A percentile compares a stretch with the other conserved stretches of the same genome.
These are phyloP conservation scores for Emydomyces testavorans DNA, from an alignment of 2,329 filamentous ascomycete genomes.

Conservation along the genomic window DNA sequence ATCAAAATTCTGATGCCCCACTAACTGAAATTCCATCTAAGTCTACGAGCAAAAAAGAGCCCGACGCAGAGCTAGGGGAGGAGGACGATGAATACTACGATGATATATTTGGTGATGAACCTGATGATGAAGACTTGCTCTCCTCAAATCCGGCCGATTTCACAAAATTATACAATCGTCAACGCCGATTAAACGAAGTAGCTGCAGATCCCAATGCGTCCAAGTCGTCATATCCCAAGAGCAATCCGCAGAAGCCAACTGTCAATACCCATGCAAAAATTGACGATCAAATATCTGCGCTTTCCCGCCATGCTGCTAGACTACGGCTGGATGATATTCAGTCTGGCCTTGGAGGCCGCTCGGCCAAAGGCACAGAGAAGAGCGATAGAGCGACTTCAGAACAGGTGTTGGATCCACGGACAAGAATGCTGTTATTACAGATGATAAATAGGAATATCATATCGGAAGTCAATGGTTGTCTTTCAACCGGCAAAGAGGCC, in stretches of 20 bases:
- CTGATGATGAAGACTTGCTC: slow-evolving; percentile 45
- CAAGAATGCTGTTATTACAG: slow-evolving; percentile 87
- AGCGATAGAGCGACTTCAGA: slow-evolving; percentile 87
- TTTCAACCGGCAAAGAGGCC: slow-evolving; percentile 94
- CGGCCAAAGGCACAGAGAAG: slow-evolving; percentile 52
- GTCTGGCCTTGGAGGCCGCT: slow-evolving; percentile 42
- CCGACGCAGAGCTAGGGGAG: slow-evolving; percentile 32
- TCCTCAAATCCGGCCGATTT: slow-evolving; percentile 54
- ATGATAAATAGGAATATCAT: slow-evolving; percentile 89
- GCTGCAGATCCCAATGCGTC: slow-evolving; percentile 39
- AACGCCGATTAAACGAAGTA: slow-evolving; percentile 54
- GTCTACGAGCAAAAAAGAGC: slow-evolving; percentile 19
- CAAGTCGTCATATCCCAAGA: slow-evolving; percentile 51
- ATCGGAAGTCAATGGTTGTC: slow-evolving; percentile 83
- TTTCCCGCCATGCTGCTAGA: slow-evolving; percentile 75
- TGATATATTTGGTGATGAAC: slow-evolving; percentile 44
- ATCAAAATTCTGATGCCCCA: slow-evolving; percentile 7
- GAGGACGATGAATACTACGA: slow-evolving; percentile 54
- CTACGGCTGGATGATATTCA: slow-evolving; percentile 61
- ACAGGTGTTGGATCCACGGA: slow-evolving; percentile 86
- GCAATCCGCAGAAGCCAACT: slow-evolving; percentile 65
- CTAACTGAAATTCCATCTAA: background rate
- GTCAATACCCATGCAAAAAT: slow-evolving; percentile 69
- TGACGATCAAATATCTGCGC: slow-evolving; percentile 77
- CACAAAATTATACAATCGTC: slow-evolving; percentile 80